phyloP scores from a whole-genome alignment of 768 basidiomycete genomes.

The Atractiella rhizophila region DNA sequence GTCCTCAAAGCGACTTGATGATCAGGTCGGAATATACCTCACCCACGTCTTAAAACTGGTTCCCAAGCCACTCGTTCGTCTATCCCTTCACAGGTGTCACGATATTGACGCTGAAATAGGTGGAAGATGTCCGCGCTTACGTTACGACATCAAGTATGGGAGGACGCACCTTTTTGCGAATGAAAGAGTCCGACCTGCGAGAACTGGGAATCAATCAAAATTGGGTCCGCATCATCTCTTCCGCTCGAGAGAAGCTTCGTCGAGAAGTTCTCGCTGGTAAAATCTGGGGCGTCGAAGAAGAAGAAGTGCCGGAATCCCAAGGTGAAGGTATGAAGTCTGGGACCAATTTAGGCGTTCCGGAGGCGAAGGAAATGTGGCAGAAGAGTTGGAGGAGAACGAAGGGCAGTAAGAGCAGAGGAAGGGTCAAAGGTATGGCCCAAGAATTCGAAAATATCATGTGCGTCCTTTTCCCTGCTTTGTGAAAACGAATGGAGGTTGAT shows the following conservation, averaged over 20 bases:
- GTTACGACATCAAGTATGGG: conserved; percentile 9
- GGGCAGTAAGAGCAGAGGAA: not conserved
- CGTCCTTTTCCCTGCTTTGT: too few species aligned
- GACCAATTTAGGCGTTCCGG: too few species aligned
- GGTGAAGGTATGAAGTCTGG: too few species aligned
- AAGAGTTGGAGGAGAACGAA: conserved; percentile 6
- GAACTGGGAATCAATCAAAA: conserved; percentile 13
- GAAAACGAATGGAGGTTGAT: too few species aligned
- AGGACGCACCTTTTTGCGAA: conserved; percentile 13
- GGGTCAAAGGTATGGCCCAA: conserved; percentile 10
- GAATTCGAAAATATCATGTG: conserved; percentile 14
- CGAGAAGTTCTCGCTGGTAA: conserved; percentile 6
- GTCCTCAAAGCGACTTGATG: not conserved
- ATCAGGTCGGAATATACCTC: conserved; percentile 6
- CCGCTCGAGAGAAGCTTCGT: conserved; percentile 5
- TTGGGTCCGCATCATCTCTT: conserved; percentile 7
- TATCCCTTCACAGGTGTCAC: too few species aligned
- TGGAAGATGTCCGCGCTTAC: conserved; percentile 12
- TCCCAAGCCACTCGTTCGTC: conserved; percentile 6
- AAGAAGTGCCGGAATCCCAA: too few species aligned
- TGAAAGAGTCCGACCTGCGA: conserved; percentile 10
- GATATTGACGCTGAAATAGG: too few species aligned
- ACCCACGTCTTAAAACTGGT: conserved; percentile 10
- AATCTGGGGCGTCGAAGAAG: conserved; percentile 3
- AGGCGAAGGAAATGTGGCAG: conserved; percentile 15